Evolutionary conservation across 495 filamentous ascomycete genomes (phyloP).

Genomic region (Usnea hakonensis): DNA sequence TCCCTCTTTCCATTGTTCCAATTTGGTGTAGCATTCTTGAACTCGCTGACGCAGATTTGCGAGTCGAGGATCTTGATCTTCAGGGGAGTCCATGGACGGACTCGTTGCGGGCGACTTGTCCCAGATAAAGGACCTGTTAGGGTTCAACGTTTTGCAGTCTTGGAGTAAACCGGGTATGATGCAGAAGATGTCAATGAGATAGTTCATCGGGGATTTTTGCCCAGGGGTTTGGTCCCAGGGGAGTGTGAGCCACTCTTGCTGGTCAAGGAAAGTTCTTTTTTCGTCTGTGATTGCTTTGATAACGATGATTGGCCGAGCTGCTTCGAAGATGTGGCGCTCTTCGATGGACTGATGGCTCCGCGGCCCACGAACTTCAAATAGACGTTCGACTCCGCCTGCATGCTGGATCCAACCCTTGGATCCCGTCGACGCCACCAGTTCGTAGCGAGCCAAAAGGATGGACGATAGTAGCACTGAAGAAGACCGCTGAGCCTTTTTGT

Average conservation of each 20-base stretch:
- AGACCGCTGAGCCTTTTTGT: conserved; percentile 1
- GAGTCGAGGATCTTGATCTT: not conserved
- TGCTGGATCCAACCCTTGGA: conserved; percentile 8
- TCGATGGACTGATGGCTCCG: conserved; percentile 6
- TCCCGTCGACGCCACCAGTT: conserved; percentile 11
- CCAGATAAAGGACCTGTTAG: not conserved
- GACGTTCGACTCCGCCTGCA: conserved; percentile 10
- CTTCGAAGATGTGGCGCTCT: conserved; percentile 12
- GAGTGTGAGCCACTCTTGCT: conserved; percentile 1
- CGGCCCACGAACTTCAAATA: conserved; percentile 10
- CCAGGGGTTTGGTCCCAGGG: conserved; percentile 3
- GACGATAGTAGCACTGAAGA: conserved; percentile 10
- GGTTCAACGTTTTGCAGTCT: not conserved
- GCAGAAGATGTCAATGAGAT: conserved; percentile 9
- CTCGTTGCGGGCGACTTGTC: not conserved
- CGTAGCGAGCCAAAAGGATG: conserved; percentile 10
- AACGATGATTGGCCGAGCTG: conserved; percentile 13
- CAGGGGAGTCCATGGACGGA: not conserved
- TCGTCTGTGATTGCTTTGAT: conserved; percentile 8
- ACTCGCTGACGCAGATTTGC: not conserved
- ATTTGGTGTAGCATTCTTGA: not conserved
- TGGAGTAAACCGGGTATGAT: conserved; percentile 6
- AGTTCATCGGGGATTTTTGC: conserved; percentile 1
- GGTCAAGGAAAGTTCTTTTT: conserved; percentile 10
- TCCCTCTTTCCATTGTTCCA: conserved; percentile 5